These are phyloP conservation scores for Cladosporium cucumerinum DNA, from an alignment of 2,329 filamentous ascomycete genomes.

Conservation along the genomic window DNA sequence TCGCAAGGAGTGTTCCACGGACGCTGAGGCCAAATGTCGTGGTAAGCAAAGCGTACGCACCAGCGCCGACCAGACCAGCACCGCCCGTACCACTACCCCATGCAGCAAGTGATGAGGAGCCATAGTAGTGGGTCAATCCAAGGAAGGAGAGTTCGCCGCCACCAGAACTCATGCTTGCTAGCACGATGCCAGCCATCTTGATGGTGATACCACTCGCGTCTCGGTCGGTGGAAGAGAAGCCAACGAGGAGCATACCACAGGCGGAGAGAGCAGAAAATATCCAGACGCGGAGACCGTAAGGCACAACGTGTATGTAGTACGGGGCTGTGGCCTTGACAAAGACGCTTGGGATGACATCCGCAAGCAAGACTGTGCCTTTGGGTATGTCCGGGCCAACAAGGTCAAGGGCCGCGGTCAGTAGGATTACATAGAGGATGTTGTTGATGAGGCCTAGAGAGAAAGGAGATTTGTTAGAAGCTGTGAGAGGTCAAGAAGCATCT, in stretches of 20 bases:
- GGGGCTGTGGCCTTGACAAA: conserved; percentile 82
- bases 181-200: conserved; percentile 77
- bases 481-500: conserved; percentile 18
- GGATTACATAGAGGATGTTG: conserved; percentile 96
- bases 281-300: conserved; percentile 72
- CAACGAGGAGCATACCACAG: conserved; percentile 85
- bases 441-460: conserved; percentile 73
- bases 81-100: conserved; percentile 93
- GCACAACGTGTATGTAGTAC: conserved; percentile 87
- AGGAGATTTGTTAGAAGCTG: background rate
- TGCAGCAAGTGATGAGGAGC: conserved; percentile 76
- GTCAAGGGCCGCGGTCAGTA: conserved; percentile 91
- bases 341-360: conserved; percentile 88
- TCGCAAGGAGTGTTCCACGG: conserved; percentile 68
- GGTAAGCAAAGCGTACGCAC: conserved; percentile 81
- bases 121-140: conserved; percentile 89
- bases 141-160: conserved; percentile 89
- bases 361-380: conserved; percentile 88
- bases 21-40: conserved; percentile 75
- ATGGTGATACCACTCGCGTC: conserved; percentile 56
- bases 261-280: conserved; percentile 72
- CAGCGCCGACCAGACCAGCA: conserved; percentile 81
- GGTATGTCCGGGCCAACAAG: conserved; percentile 83
- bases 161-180: conserved; percentile 82
- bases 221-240: conserved; percentile 62